Conservation (phyloP, 192 early-diverging fungal species). For the Entomortierella beljakovae region DNA sequence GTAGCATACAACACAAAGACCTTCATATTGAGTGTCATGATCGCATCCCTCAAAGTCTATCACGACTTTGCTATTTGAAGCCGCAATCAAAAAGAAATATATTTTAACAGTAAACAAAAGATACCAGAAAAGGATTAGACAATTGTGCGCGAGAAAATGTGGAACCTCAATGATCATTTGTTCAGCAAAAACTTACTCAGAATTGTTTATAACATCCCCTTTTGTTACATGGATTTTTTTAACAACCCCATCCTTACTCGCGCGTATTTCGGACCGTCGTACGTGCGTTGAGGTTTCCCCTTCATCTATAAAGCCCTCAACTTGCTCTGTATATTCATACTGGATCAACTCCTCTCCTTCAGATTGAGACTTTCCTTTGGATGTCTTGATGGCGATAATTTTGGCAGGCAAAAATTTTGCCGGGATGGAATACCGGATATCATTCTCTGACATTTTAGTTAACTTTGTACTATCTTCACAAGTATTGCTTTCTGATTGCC, state of each 20-base stretch:
- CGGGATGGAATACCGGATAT: slow-evolving; percentile 24
- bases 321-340: slow-evolving; percentile 37
- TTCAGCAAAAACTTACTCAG: slow-evolving; percentile 2
- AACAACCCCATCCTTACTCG: slow-evolving; percentile 29
- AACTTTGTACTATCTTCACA: background rate
- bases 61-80: slow-evolving; percentile 8
- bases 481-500: background rate
- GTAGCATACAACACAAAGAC: slow-evolving; percentile 27
- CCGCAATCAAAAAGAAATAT: background rate
- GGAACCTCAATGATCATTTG: background rate
- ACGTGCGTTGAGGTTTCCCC: slow-evolving; percentile 17
- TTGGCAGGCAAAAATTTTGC: slow-evolving; percentile 16
- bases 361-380: slow-evolving; percentile 8
- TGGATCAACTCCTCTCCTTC: slow-evolving; percentile 43
- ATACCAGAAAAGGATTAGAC: background rate
- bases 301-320: slow-evolving; percentile 35
- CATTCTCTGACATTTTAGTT: slow-evolving; percentile 9
- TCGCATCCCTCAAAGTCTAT: slow-evolving; percentile 40
- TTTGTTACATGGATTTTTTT: slow-evolving; percentile 13
- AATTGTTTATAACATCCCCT: slow-evolving; percentile 23
- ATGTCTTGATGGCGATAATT: slow-evolving; percentile 32
- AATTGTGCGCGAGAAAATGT: background rate
- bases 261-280: slow-evolving; percentile 30
- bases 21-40: slow-evolving; percentile 37
- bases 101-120: background rate